phyloP scores from a whole-genome alignment of 2,329 filamentous ascomycete species.

The Trichoderma lentiforme region DNA sequence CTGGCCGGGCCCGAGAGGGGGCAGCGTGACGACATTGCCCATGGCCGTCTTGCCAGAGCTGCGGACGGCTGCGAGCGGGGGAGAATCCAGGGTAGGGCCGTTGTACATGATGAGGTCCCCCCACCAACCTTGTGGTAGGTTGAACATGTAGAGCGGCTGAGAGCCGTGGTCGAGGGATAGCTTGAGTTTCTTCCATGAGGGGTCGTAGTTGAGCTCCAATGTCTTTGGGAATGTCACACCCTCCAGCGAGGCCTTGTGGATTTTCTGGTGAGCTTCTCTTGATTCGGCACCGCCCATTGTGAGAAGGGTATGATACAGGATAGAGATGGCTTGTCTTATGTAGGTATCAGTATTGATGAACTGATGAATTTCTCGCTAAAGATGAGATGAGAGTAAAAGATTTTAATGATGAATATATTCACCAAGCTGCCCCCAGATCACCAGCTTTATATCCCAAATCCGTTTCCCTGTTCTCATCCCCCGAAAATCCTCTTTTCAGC shows the following conservation, averaged over 20 bases:
- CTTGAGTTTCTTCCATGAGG: slow-evolving; percentile 14
- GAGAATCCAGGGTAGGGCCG: slow-evolving; percentile 10
- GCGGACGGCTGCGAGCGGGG: slow-evolving; percentile 14
- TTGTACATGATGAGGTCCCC: slow-evolving; percentile 17
- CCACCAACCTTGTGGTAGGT: slow-evolving; percentile 10
- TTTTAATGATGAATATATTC: neutral
- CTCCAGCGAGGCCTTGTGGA: neutral
- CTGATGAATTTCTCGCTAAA: neutral
- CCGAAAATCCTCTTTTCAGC: neutral
- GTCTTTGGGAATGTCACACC: slow-evolving; percentile 3
- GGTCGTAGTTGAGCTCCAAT: slow-evolving; percentile 3
- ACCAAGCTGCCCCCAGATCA: no score
- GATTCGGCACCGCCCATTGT: slow-evolving; percentile 9
- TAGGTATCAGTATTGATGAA: neutral
- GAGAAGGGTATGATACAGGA: neutral
- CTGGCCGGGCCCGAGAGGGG: slow-evolving; percentile 15
- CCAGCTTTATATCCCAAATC: neutral
- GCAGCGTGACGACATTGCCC: slow-evolving; percentile 18
- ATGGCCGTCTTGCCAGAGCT: neutral
- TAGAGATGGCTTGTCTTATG: neutral
- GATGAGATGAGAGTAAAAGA: neutral
- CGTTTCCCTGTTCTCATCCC: neutral
- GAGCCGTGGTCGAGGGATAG: neutral
- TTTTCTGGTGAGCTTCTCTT: neutral
- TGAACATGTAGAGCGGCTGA: slow-evolving; percentile 11